These are phyloP conservation scores for Podila verticillata DNA, from an alignment of 192 early-diverging fungal species.

Conservation along the genomic window DNA sequence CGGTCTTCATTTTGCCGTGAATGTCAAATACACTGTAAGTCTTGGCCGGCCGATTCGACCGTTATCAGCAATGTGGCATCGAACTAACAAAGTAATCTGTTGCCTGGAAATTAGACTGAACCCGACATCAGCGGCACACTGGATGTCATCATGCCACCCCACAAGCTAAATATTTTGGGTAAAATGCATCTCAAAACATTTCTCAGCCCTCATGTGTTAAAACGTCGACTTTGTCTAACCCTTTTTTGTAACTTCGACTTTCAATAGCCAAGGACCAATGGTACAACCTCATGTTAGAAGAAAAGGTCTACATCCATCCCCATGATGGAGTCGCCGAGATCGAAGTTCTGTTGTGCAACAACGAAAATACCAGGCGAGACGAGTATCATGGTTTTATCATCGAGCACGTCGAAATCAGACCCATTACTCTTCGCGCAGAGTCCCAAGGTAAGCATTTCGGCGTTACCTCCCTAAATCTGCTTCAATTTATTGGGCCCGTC, in stretches of 20 bases:
- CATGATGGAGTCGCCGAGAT: slow-evolving; percentile 17
- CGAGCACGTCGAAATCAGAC: slow-evolving; percentile 43
- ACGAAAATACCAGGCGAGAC: slow-evolving; percentile 14
- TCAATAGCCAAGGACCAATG: slow-evolving; percentile 17
- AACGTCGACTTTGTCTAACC: background rate
- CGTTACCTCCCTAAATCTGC: background rate
- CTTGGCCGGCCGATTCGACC: background rate
- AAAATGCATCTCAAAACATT: background rate
- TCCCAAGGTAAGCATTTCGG: slow-evolving; percentile 7
- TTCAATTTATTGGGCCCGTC: background rate
- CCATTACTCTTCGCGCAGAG: slow-evolving; percentile 7
- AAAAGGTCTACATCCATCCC: slow-evolving; percentile 29
- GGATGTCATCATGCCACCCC: slow-evolving; percentile 31
- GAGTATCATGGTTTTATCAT: slow-evolving; percentile 30
- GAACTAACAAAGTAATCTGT: background rate
- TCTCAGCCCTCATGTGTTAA: background rate
- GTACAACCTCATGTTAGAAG: slow-evolving; percentile 33
- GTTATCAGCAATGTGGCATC: too few species aligned
- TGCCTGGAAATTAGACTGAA: slow-evolving; percentile 9
- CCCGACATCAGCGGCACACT: slow-evolving; percentile 41
- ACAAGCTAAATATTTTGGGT: slow-evolving; percentile 26
- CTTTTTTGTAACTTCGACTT: background rate
- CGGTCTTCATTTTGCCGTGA: slow-evolving; percentile 27
- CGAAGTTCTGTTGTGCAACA: slow-evolving; percentile 25
- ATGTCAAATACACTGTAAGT: slow-evolving; percentile 39